phyloP scores from a whole-genome alignment of 179 eudicot genomes.

The Beta corolliflora region DNA sequence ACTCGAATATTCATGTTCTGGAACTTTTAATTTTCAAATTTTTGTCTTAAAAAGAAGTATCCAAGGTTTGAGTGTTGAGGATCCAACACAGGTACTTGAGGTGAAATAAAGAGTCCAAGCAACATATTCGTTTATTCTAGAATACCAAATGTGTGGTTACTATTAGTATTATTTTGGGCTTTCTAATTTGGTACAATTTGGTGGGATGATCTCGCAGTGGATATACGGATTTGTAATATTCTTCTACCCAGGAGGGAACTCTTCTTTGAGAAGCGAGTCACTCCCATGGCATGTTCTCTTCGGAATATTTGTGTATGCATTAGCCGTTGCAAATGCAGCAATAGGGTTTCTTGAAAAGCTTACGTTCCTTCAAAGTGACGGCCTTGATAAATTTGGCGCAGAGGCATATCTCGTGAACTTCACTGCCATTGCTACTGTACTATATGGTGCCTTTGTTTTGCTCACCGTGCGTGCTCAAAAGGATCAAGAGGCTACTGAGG shows the following conservation, averaged over 20 bases:
- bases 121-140: too few species aligned
- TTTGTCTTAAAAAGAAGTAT: too few species aligned
- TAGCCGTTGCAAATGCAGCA: constrained; percentile 72
- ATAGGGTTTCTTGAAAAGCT: constrained; percentile 92
- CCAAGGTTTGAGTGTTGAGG: too few species aligned
- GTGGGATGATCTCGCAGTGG: constrained; percentile 58
- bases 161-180: too few species aligned
- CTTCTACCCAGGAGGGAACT: constrained; percentile 81
- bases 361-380: constrained; percentile 72
- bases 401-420: constrained; percentile 92
- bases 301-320: constrained; percentile 62
- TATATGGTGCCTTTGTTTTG: constrained; percentile 68
- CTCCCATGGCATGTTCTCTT: constrained; percentile 83
- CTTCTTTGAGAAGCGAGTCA: constrained; percentile 53
- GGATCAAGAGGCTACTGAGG: constrained; percentile 49
- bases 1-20: too few species aligned
- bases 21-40: too few species aligned
- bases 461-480: constrained; percentile 54
- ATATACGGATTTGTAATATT: constrained; percentile 68
- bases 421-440: constrained; percentile 67
- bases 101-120: too few species aligned
- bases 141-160: too few species aligned
- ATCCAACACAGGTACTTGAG: too few species aligned
- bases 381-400: constrained; percentile 64
- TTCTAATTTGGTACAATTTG: too few species aligned